Conservation (phyloP, 2,329 filamentous ascomycete genomes). For the Claviceps maximensis region DNA sequence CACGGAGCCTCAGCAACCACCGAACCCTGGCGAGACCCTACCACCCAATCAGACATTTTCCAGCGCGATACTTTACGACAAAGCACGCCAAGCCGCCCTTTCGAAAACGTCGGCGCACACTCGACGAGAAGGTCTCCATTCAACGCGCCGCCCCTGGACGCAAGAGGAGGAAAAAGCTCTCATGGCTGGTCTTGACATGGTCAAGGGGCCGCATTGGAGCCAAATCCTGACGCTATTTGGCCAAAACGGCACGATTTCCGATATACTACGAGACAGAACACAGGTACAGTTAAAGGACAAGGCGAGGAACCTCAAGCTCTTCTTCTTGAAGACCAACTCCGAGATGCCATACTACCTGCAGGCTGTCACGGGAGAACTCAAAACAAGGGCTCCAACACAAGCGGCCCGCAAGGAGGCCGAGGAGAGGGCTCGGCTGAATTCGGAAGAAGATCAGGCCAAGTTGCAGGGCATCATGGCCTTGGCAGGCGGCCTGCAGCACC, state of each 20-base stretch:
- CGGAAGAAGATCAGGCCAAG: conserved; percentile 46
- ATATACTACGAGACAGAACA: conserved; percentile 75
- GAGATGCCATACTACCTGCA: conserved; percentile 83
- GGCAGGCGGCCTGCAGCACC: conserved; percentile 37
- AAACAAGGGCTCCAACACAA: conserved; percentile 67
- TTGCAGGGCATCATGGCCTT: conserved; percentile 48
- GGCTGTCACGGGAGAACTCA: conserved; percentile 78
- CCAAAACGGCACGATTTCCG: conserved; percentile 62
- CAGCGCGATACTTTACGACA: conserved; percentile 43
- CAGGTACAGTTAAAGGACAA: conserved; percentile 92
- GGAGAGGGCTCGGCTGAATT: conserved; percentile 43
- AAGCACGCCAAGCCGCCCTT: conserved; percentile 44
- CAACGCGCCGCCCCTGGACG: conserved; percentile 68
- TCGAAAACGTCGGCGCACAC: conserved; percentile 43
- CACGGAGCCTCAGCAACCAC: conserved; percentile 19
- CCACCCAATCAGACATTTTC: conserved; percentile 45
- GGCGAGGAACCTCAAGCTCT: conserved; percentile 76
- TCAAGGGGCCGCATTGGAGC: conserved; percentile 87
- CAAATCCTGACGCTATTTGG: conserved; percentile 81
- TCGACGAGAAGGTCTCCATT: conserved; percentile 43
- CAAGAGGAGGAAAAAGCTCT: conserved; percentile 81
- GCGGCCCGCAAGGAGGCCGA: conserved; percentile 57
- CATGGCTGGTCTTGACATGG: conserved; percentile 76
- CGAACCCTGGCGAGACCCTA: conserved; percentile 24
- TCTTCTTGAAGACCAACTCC: conserved; percentile 82